Evolutionary conservation across 2,329 filamentous ascomycete species (phyloP), one percentile per base, ranked within the genome.

Genomic region (Verticillium longisporum): DNA sequence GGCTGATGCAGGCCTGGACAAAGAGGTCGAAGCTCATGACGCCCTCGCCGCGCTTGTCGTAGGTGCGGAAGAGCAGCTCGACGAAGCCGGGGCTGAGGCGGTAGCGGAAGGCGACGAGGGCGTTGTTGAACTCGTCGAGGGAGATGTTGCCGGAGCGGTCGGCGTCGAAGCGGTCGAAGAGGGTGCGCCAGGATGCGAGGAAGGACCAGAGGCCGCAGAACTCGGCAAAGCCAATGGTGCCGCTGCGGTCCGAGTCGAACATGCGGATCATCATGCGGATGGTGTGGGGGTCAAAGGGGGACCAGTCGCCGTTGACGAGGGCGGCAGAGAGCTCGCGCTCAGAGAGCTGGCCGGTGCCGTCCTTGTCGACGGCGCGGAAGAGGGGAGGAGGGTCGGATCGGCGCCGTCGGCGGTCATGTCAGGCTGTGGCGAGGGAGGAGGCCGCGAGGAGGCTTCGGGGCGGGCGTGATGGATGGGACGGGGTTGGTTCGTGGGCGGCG

Each of bases 221-320:
- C 76, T 98, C 95, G 66, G 95, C 88, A 74, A 97, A 98, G 63
- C 90, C 92, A 73, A 99, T 96, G 14, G 89, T 90, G 58, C 93
- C 92, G 64, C 85, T 90, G 68, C 91, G 89, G 76, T 97, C 91
- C 62, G 89, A 91, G 77, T 98, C 94, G 77, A 99, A 99, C 95
- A 99, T 98, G 72, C 93, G 90, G 67, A 99, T 97, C 93, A 99
- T 97, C 91, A 98, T 97, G 71, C 89, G 89, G 66, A 98, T 93
- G 1, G 95, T 99, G 69, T 97, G 90, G 4, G 88, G 83, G 75
- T 99, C 93, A 74, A 99, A 99, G 26, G 4, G 86, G 1, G 91
- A 91, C 86, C 91, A 97, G 80, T 99, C 95, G 60, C 93, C 94
- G 72, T 99, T 99, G 62, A 98, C 93, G 6, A 99, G 86, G 21